Base-by-base conservation (phyloP, 176 grass and related monocot genomes). In the Oryza glumipatula region DNA sequence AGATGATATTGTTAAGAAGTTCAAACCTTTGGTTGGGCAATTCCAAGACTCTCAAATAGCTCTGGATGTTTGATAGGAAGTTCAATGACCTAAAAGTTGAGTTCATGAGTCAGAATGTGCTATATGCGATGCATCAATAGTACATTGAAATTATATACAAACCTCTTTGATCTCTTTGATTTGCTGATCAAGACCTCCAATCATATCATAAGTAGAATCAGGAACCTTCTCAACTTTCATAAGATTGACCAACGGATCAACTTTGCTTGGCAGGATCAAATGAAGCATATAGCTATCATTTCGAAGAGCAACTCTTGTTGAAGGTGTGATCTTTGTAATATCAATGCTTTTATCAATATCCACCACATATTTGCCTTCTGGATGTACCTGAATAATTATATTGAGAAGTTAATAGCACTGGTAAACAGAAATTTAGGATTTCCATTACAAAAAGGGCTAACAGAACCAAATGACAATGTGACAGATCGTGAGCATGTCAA, bases 81-180 rank as follows among this genome's bases (percentile, higher is more conserved):
- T 72, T 98, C 96, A 36, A 98, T 98, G 76, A 98, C 96, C 96
- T 98, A 74, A 73, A 90, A 90, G 82, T 60, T 65, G 26, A 76
- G 64, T 70, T 81, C 3, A 74, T 19, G 68, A 80, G 43, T 77
- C 11, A 73, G 46, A 84, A 64, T 74, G 45, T 48, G 44, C 14
- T 52, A 64, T 48, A 30, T 66, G 45, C 30, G 3, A 82, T 67
- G 72, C 73, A 35, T 13, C 2, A 1, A 86, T 48, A 83, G 33
- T 5, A 1, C 28, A 77, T 17, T 32, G 5, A 79, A 80, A 43
- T 73, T 80, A 49, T 63, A 70, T 21, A 87, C 87, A 77, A 47
- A 98, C 96, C 93, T 98, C 96, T 80, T 98, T 98, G 73, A 98
- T 98, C 87, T 98, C 96, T 77, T 98, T 98, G 75, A 98, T 98